A percentile compares a stretch with the other conserved stretches of the same genome.
These are phyloP conservation scores for Triticum monococcum DNA, from an alignment of 176 grass and related monocot genomes.

Conservation along the genomic window DNA sequence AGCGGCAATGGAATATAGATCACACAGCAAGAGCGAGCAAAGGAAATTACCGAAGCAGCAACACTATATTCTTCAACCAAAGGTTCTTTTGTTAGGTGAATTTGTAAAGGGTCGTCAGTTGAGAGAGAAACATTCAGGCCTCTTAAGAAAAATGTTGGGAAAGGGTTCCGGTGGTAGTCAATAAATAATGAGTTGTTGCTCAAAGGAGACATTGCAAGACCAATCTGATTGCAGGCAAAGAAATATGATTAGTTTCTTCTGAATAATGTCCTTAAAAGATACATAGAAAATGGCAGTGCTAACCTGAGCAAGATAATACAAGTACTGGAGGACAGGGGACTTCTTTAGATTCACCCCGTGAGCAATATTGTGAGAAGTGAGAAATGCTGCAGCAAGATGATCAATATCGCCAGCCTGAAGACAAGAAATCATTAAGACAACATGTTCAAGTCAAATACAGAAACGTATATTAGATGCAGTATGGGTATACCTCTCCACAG, in stretches of 20 bases:
- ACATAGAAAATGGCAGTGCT: slow-evolving; percentile 15
- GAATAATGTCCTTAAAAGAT: not conserved
- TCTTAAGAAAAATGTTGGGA: slow-evolving; percentile 78
- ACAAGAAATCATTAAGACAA: slow-evolving; percentile 32
- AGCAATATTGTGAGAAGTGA: slow-evolving; percentile 82
- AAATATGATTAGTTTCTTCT: slow-evolving; percentile 14
- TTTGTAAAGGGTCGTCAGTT: slow-evolving; percentile 93
- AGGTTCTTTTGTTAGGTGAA: slow-evolving; percentile 96
- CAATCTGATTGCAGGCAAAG: slow-evolving; percentile 65
- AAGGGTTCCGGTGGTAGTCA: slow-evolving; percentile 94
- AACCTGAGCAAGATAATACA: slow-evolving; percentile 96
- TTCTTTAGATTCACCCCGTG: slow-evolving; percentile 92
- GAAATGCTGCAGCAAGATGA: slow-evolving; percentile 89
- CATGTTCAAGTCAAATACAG: not conserved
- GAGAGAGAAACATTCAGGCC: slow-evolving; percentile 94
- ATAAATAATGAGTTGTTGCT: slow-evolving; percentile 97
- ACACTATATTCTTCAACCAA: slow-evolving; percentile 97
- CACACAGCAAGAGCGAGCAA: not conserved
- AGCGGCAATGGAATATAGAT: not conserved
- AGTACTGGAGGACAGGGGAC: slow-evolving; percentile 88
- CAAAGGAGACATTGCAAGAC: slow-evolving; percentile 95
- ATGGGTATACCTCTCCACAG: slow-evolving; percentile 75
- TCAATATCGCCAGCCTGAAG: slow-evolving; percentile 88
- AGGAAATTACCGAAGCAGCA: slow-evolving; percentile 72
- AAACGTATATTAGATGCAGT: not conserved